Evolutionary conservation across 495 filamentous ascomycete species (phyloP).

Genomic region (Hypomontagnella submonticulosa): DNA sequence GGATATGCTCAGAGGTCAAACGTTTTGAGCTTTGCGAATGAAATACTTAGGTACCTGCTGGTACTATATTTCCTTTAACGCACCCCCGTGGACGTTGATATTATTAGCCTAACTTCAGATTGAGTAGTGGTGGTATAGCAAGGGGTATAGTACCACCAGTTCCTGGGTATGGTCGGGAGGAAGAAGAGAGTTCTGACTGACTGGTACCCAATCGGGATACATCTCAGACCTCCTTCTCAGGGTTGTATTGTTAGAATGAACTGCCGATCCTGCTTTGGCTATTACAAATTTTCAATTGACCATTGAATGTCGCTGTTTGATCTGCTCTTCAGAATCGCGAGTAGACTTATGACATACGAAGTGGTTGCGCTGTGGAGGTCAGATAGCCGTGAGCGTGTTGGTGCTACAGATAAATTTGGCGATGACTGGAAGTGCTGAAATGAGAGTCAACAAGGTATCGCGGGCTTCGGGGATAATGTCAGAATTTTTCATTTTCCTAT

Average conservation of each 20-base stretch:
- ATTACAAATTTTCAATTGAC: neutral
- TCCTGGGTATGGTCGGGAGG: conserved; percentile 4
- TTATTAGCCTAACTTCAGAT: conserved; percentile 22
- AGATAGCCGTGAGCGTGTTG: neutral
- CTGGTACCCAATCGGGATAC: conserved; percentile 21
- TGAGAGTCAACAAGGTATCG: no score
- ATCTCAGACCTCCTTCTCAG: conserved; percentile 16
- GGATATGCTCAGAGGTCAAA: no score
- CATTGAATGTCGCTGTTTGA: conserved; percentile 11
- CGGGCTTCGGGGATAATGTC: no score
- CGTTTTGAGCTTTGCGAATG: no score
- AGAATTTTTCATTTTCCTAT: conserved; percentile 3
- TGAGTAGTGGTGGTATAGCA: conserved; percentile 15
- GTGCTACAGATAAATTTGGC: no score
- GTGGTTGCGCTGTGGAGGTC: neutral
- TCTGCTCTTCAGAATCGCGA: neutral
- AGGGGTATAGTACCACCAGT: conserved; percentile 26
- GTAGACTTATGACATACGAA: neutral
- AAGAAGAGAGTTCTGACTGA: neutral
- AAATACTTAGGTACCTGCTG: no score
- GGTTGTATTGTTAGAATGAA: conserved; percentile 14
- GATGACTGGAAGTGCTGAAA: no score
- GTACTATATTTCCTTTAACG: no score
- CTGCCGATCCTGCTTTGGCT: neutral
- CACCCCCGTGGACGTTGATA: conserved; percentile 1